Base-by-base conservation (phyloP, 805 yeast genomes). In the Myxozyma geophila region DNA sequence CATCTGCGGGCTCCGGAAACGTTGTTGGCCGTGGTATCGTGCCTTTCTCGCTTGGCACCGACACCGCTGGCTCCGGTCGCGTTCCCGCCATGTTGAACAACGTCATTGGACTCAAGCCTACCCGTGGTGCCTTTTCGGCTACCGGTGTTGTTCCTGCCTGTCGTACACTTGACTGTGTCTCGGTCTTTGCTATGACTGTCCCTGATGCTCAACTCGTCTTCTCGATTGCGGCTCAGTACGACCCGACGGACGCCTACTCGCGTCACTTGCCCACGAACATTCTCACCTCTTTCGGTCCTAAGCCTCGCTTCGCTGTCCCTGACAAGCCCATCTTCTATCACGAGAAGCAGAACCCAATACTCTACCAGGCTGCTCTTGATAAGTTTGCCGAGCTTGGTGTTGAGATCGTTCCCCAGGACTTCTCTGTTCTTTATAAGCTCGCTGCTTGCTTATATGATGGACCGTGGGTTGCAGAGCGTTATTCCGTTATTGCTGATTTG, bases 391-490 rank as follows among this genome's bases (percentile, higher is more conserved):
- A 79, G 48, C 70, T 82, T 15, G 89, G 90, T 56, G 89, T 88
- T 49, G 83, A 82, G 58, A 77, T 90, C 36, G 81, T 84, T 23
- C 78, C 85, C 10, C 75, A 87, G 49, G 92, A 91, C 76, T 92
- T 93, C 74, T 76, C 87, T 17, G 89, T 92, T 3, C 79, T 93
- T 47, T 79, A 90, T 65, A 89, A 88, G 43, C 81, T 93, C 62
- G 99, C 98, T 17, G 85, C 85, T 70, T 89, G 95, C 73, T 81
- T 93, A 43, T 93, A 93, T 74, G 98, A 93, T 73, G 99, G 99
- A 63, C 89, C 98, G n/a, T 93, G 99, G 99, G 98, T 93, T 10
- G 90, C 96, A 28, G 99, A 93, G 79, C 84, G 99, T 70, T 92
- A 86, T 78, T 86, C 90, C 67, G 97, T 97, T 33, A 84, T 86